Percentiles rank a stretch among this genome's conserved stretches.
phyloP scores from a whole-genome alignment of 2,329 filamentous ascomycete species.

The Botrytis porri region DNA sequence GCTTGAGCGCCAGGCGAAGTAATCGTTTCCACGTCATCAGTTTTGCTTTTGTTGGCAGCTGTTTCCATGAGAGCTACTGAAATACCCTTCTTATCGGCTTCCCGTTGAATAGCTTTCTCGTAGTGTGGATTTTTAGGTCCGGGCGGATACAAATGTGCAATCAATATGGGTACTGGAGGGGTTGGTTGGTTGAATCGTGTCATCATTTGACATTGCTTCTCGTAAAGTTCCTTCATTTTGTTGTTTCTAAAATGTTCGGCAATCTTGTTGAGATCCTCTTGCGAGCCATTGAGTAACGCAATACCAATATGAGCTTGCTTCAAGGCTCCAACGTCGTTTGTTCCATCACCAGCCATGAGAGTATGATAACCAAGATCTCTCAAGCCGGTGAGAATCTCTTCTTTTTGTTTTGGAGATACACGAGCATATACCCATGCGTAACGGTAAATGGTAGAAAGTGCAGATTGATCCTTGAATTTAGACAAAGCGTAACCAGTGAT shows the following conservation, averaged over 20 bases:
- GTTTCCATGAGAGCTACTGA: conserved; percentile 52
- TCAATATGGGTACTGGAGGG: conserved; percentile 87
- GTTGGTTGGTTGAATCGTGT: conserved; percentile 88
- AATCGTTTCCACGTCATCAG: conserved; percentile 59
- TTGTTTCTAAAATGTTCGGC: conserved; percentile 90
- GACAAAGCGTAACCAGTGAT: conserved; percentile 91
- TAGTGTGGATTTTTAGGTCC: conserved; percentile 92
- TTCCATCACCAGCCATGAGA: conserved; percentile 97
- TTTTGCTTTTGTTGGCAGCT: conserved; percentile 51
- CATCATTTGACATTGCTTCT: conserved; percentile 93
- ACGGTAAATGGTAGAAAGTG: conserved; percentile 73
- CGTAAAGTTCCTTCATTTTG: conserved; percentile 98
- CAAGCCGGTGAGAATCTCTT: conserved; percentile 93
- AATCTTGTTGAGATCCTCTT: conserved; percentile 86
- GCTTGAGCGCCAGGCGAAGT: conserved; percentile 64
- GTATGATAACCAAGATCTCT: conserved; percentile 98
- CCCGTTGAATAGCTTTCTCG: conserved; percentile 83
- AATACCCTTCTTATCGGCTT: conserved; percentile 75
- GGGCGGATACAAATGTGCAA: conserved; percentile 91
- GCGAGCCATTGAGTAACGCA: conserved; percentile 90
- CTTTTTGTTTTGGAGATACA: conserved; percentile 97
- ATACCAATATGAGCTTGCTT: conserved; percentile 98
- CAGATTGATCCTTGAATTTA: conserved; percentile 80
- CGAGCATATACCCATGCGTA: conserved; percentile 97
- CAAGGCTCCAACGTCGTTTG: conserved; percentile 94